Base-by-base conservation (phyloP, 1,284 basidiomycete genomes). In the Malassezia yamatoensis region DNA sequence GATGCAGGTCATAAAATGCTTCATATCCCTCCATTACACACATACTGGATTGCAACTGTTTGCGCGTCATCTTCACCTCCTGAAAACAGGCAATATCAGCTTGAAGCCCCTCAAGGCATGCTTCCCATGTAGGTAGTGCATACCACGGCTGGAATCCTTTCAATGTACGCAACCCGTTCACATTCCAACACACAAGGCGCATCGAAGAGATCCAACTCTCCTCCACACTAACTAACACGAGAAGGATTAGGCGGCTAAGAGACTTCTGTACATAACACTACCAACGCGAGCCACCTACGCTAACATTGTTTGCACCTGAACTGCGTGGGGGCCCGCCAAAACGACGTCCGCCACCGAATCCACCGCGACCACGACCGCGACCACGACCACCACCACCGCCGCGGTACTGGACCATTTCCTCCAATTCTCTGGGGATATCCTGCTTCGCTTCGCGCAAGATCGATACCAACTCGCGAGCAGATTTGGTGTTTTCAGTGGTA, bases 371-470 rank as follows among this genome's bases (percentile, higher is more conserved):
- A 43, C 70, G 60, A 34, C 67, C 60, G 20, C 68, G 58, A 51
- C 62, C 59, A 29, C 60, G 37, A 47, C 69, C 65, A 38, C 70
- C 64, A 8, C 70, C 70, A 44, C 68, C 65, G 37, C 70, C 71
- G 29, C 87, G 83, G 75, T 85, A 93, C 79, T 83, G 83, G 2
- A 81, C 82, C 89, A 98, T 94, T 78, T 96, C 88, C 75, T 90
- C 86, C 2, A 98, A 61, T 75, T 93, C 88, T 52, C 86, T 82
- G 20, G 93, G 90, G 24, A 98, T 80, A 48, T 81, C 80, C 34
- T 90, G 85, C 75, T 91, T 91, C 46, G 90, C 88, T 78, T 98
- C 93, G 62, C 83, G 81, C 61, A 98, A 78, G 66, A 98, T 96
- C 63, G 78, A 81, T 54, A 96, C 79, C 13, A 98, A 82, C 73